phyloP scores from a whole-genome alignment of 2,329 filamentous ascomycete genomes.

The Aspergillus sp. region DNA sequence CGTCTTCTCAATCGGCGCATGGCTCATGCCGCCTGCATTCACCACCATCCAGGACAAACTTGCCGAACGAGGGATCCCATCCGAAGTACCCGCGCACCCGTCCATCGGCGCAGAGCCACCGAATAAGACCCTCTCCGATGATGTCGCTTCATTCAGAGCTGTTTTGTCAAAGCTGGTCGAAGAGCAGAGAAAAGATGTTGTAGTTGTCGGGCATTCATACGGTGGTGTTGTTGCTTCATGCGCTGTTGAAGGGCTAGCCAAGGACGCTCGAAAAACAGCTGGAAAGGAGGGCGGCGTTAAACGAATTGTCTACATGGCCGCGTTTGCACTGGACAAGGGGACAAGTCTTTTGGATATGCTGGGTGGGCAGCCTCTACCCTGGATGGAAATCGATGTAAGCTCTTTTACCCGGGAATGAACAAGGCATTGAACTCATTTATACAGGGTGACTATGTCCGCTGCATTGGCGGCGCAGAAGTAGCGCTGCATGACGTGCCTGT shows the following conservation, averaged over 20 bases:
- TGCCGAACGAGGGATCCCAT: conserved; percentile 31
- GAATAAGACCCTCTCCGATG: conserved; percentile 35
- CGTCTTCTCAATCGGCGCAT: conserved; percentile 44
- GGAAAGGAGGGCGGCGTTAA: conserved; percentile 31
- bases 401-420: too few species aligned
- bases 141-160: conserved; percentile 28
- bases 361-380: conserved; percentile 20
- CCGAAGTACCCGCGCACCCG: conserved; percentile 29
- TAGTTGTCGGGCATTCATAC: conserved; percentile 37
- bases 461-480: conserved; percentile 6
- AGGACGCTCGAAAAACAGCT: conserved; percentile 19
- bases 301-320: conserved; percentile 33
- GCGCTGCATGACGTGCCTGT: conserved; percentile 33
- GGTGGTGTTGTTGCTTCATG: conserved; percentile 31
- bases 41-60: conserved; percentile 31
- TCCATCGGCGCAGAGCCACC: conserved; percentile 31
- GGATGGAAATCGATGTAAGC: conserved; percentile 24
- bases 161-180: conserved; percentile 28
- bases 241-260: conserved; percentile 30
- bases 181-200: conserved; percentile 22
- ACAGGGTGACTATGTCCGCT: conserved; percentile 20
- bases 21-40: conserved; percentile 36
- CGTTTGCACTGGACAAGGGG: conserved; percentile 38
- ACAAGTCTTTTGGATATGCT: conserved; percentile 31
- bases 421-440: background rate